Evolutionary conservation across 2,329 filamentous ascomycete species (phyloP).

Genomic region (Metarhizium rileyi): DNA sequence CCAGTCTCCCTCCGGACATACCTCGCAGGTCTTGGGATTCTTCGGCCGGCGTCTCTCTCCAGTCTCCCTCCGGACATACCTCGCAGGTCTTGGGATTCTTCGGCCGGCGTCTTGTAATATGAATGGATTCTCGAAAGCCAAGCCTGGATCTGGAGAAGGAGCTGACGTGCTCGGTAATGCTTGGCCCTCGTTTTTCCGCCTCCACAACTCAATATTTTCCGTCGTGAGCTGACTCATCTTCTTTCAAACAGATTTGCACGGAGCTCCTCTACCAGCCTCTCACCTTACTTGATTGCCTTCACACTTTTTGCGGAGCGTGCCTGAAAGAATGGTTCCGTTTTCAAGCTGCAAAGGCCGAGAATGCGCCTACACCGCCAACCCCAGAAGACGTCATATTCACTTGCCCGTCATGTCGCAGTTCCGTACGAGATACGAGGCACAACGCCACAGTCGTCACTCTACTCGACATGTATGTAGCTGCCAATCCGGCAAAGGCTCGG

Average conservation of each 20-base stretch:
- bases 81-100: neutral
- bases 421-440: conserved; percentile 76
- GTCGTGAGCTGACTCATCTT: neutral
- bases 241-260: conserved; percentile 69
- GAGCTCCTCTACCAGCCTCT: conserved; percentile 87
- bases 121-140: conserved; percentile 42
- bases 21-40: neutral
- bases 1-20: neutral
- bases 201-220: neutral
- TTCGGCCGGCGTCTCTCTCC: neutral
- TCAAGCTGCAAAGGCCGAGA: conserved; percentile 54
- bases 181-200: neutral
- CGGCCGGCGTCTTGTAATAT: conserved; percentile 14
- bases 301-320: conserved; percentile 93
- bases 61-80: neutral
- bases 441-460: conserved; percentile 87
- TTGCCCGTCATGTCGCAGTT: conserved; percentile 84
- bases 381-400: conserved; percentile 54
- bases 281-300: conserved; percentile 84
- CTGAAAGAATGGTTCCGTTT: conserved; percentile 92
- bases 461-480: conserved; percentile 75
- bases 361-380: conserved; percentile 37
- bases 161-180: conserved; percentile 87
- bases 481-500: conserved; percentile 68
- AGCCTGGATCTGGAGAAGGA: conserved; percentile 78